Evolutionary conservation across 106 monocot genomes (phyloP).

Genomic region (Dendrobium huoshanense): DNA sequence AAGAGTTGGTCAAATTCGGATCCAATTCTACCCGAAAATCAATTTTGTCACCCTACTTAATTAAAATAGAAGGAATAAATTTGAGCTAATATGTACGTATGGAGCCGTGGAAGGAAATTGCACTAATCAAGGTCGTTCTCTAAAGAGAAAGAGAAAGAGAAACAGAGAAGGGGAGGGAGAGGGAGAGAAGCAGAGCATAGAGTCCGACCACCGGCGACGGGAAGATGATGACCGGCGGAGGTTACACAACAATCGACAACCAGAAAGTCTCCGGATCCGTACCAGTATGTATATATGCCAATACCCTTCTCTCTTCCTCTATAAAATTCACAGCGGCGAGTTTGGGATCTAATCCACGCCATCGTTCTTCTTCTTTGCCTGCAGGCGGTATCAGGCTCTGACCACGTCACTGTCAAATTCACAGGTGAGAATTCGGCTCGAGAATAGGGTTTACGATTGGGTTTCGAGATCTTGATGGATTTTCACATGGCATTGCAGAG

Average conservation of each 20-base stretch:
- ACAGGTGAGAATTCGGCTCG: slow-evolving; percentile 31
- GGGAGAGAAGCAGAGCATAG: neutral
- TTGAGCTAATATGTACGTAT: too few species aligned
- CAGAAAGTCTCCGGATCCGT: slow-evolving; percentile 74
- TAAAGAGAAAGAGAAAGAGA: too few species aligned
- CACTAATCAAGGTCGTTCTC: too few species aligned
- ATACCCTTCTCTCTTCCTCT: slow-evolving; percentile 1
- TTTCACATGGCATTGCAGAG: slow-evolving; percentile 26
- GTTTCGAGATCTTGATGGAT: neutral
- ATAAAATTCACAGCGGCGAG: neutral
- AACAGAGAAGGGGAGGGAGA: neutral
- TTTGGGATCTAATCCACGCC: slow-evolving; percentile 17
- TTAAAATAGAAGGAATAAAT: too few species aligned
- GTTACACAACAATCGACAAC: slow-evolving; percentile 69
- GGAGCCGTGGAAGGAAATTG: too few species aligned
- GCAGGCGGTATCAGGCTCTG: slow-evolving; percentile 47
- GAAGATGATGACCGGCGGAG: slow-evolving; percentile 75
- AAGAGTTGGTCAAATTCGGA: too few species aligned
- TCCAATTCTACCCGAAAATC: too few species aligned
- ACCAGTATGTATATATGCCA: slow-evolving; percentile 18
- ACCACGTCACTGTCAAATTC: slow-evolving; percentile 51
- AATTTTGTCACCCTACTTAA: too few species aligned
- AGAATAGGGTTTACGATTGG: neutral
- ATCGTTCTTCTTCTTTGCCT: neutral
- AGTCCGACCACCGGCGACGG: neutral